Percentiles rank a stretch among this genome's conserved stretches.
These are phyloP conservation scores for Poteriospumella lacustris DNA, from an alignment of 108 stramenopile species.

Conservation along the genomic window DNA sequence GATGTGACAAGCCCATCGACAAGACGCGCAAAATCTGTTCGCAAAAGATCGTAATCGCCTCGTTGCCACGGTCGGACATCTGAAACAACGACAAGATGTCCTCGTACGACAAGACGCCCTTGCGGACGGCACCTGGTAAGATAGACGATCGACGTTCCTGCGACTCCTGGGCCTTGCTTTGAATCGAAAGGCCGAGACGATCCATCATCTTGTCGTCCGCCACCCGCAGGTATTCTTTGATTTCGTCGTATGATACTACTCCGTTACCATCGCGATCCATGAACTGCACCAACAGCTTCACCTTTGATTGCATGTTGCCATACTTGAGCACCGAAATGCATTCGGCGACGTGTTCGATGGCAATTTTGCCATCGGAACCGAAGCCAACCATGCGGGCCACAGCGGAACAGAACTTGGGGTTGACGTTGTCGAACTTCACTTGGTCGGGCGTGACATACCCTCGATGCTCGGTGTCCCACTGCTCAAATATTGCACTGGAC, in stretches of 20 bases:
- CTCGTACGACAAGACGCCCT: neutral
- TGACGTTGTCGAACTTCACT: too few species aligned
- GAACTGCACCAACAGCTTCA: slow-evolving; percentile 6
- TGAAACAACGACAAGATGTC: neutral
- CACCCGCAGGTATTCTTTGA: neutral
- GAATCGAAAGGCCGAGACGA: neutral
- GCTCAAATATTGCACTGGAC: too few species aligned
- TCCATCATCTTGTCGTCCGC: neutral
- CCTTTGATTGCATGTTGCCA: slow-evolving; percentile 2
- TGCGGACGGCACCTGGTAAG: too few species aligned
- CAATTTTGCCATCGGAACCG: neutral
- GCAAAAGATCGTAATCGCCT: slow-evolving; percentile 1
- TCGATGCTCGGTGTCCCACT: too few species aligned
- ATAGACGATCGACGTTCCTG: too few species aligned
- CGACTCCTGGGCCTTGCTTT: too few species aligned
- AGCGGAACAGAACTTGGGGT: too few species aligned
- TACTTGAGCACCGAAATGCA: neutral
- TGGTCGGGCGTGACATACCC: too few species aligned
- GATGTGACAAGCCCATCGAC: neutral
- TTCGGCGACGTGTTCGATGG: neutral
- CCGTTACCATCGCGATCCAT: neutral
- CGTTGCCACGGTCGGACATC: slow-evolving; percentile 4
- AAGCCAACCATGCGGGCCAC: too few species aligned
- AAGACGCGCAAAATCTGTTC: neutral
- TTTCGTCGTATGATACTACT: slow-evolving; percentile 1